Base-by-base conservation (phyloP, 805 yeast genomes). In the Teunomyces barrocoloradensis region DNA sequence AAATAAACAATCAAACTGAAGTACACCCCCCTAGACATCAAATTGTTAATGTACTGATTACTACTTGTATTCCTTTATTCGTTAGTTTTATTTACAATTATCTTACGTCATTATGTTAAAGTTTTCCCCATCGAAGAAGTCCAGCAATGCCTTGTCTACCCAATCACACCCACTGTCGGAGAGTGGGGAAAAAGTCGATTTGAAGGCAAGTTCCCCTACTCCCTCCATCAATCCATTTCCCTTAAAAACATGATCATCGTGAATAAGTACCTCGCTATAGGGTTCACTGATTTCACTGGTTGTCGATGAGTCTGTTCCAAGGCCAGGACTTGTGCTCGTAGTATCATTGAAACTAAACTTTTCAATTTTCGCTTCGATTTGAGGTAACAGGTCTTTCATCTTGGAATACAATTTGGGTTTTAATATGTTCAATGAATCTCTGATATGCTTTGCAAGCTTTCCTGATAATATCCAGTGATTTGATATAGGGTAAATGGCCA, bases 141-240 rank as follows among this genome's bases (percentile, higher is more conserved):
- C 52, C 20, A 49, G 18, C 34, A 49, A 36, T 9, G 52, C 43
- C 46, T 76, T 78, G 55, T 78, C 83, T 40, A 78, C 77, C 82
- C 82, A 78, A 52, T 78, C 80, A 64, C 83, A 78, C 0, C 83
- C 83, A 2, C 82, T 77, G 38, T 78, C 82, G 5, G 76, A 61
- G 5, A 49, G 45, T 4, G 55, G 54, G 20, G 43, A 44, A 15
- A 30, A 29, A 10, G 21, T 13, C 11, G 29, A 23, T 6, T 37
- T 37, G 15, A n/a, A 37, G 25, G 28, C 43, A 10, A 28, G 17
- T 7, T 5, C 34, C 11, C 23, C n/a, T 7, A 21, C 35, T 17
- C 32, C 44, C 15, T 41, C 28, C 10, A 27, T 30, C 4, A 41
- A 18, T 5, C 38, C 32, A n/a, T 32, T 32, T 5, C 32, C 23